Percentiles rank a stretch among this genome's conserved stretches.
These are phyloP conservation scores for Phytophthora tentaculata DNA, from an alignment of 352 stramenopile species.

Conservation along the genomic window DNA sequence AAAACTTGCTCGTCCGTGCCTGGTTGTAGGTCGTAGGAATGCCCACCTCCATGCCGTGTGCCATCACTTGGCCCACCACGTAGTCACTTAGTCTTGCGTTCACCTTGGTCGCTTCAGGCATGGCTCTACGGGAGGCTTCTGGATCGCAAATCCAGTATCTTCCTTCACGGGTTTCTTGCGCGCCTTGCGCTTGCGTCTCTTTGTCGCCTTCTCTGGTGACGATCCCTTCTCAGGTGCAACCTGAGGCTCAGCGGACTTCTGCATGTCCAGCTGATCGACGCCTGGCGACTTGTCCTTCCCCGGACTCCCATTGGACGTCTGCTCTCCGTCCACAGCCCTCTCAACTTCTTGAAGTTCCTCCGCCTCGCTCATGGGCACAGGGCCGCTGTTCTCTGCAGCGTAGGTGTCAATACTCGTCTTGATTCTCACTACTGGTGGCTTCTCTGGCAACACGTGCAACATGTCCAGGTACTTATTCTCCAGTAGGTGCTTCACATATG, in stretches of 20 bases:
- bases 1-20: background rate
- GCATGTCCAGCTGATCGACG: no score
- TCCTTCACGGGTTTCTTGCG: background rate
- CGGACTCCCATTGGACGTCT: no score
- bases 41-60: background rate
- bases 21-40: constrained; percentile 3
- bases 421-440: background rate
- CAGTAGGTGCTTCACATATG: constrained; percentile 7
- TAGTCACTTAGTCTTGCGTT: background rate
- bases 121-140: background rate
- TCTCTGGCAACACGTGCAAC: background rate
- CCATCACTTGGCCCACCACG: background rate
- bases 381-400: background rate
- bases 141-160: background rate
- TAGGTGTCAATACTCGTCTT: background rate
- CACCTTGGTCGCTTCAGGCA: background rate
- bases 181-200: no score
- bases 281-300: no score
- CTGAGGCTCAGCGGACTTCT: background rate
- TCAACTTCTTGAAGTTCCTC: no score
- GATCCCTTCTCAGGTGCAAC: no score
- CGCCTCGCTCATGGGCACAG: background rate
- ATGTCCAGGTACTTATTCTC: constrained; percentile 9
- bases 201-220: no score
- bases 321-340: no score